These are phyloP conservation scores for Perkinsus chesapeaki DNA, from an alignment of 169 alveolate genomes.

Conservation along the genomic window DNA sequence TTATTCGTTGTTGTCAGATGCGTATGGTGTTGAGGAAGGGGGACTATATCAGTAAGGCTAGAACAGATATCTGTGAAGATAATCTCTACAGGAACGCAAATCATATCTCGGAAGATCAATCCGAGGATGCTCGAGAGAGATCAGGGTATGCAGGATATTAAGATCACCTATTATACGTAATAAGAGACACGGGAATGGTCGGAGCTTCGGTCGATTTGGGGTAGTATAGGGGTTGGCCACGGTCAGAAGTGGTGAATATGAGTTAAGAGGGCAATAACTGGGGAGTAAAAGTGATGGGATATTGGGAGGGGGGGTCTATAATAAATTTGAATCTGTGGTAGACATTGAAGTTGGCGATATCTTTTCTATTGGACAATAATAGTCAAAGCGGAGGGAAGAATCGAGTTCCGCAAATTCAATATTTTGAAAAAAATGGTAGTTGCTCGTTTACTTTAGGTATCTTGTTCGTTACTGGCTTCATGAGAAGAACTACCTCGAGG, in stretches of 20 bases:
- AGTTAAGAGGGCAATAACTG: too few species aligned
- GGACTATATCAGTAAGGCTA: background rate
- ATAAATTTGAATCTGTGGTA: too few species aligned
- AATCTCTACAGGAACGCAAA: background rate
- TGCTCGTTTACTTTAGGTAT: background rate
- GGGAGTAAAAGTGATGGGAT: too few species aligned
- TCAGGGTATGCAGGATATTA: background rate
- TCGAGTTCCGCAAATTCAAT: too few species aligned
- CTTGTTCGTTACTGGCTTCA: constrained; percentile 2
- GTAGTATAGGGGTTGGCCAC: too few species aligned
- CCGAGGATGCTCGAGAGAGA: background rate
- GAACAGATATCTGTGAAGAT: background rate
- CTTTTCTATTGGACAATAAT: too few species aligned
- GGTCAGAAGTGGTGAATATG: too few species aligned
- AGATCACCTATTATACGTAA: background rate
- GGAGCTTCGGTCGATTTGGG: too few species aligned
- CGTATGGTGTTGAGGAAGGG: background rate
- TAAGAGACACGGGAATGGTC: too few species aligned
- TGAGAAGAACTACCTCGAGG: background rate
- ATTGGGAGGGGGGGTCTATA: too few species aligned
- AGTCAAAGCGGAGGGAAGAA: too few species aligned
- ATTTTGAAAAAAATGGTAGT: too few species aligned
- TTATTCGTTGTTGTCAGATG: background rate
- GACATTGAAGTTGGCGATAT: background rate
- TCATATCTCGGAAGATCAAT: background rate